A percentile compares a stretch with the other conserved stretches of the same genome.
These are phyloP conservation scores for Ganoderma multipileum DNA, from an alignment of 1,284 basidiomycete species.

Conservation along the genomic window DNA sequence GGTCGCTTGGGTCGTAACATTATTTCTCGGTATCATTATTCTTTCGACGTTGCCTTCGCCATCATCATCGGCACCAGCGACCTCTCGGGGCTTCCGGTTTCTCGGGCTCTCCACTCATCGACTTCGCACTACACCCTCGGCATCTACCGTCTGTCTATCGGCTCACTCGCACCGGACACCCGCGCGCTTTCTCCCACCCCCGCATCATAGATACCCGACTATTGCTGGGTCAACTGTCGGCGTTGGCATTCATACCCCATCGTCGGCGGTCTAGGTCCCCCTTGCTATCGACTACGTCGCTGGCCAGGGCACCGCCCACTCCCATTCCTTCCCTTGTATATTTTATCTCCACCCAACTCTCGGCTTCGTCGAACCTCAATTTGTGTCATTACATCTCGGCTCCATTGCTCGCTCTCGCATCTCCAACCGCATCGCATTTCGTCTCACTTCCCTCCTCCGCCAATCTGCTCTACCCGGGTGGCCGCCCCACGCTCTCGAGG, in stretches of 20 bases:
- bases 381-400: conserved; percentile 52
- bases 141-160: conserved; percentile 28
- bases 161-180: conserved; percentile 50
- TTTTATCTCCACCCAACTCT: conserved; percentile 31
- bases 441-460: conserved; percentile 26
- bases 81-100: conserved; percentile 40
- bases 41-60: conserved; percentile 51
- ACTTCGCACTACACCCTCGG: conserved; percentile 34
- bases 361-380: conserved; percentile 37
- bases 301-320: conserved; percentile 24
- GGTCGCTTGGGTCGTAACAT: conserved; percentile 26
- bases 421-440: conserved; percentile 33
- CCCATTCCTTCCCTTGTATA: conserved; percentile 31
- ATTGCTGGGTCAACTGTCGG: conserved; percentile 42
- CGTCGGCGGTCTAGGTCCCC: conserved; percentile 29
- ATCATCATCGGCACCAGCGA: conserved; percentile 38
- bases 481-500: conserved; percentile 25
- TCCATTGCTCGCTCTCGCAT: conserved; percentile 51
- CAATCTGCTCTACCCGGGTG: conserved; percentile 30
- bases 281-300: conserved; percentile 24
- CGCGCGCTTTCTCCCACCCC: conserved; percentile 37
- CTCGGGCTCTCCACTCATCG: conserved; percentile 42
- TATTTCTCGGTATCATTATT: conserved; percentile 52
- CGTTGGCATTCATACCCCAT: conserved; percentile 57
- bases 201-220: conserved; percentile 39